Conservation (phyloP, 306 rosid species). For the Echinosophora koreensis region DNA sequence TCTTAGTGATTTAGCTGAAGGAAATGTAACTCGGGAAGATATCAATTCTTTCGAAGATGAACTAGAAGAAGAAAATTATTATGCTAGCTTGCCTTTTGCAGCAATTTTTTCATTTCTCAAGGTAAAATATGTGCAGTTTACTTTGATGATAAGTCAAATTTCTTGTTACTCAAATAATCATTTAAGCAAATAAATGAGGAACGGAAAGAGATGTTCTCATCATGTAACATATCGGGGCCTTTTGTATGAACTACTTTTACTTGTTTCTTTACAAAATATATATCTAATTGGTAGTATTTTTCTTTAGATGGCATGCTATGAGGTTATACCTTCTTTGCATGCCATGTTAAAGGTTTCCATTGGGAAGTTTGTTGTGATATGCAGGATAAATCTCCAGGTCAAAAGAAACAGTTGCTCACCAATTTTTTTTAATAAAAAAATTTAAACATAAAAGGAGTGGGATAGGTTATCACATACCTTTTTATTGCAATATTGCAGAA, state of each 20-base stretch:
- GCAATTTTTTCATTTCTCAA: slow-evolving; percentile 85
- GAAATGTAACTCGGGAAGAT: slow-evolving; percentile 59
- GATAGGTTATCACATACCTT: not conserved
- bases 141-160: slow-evolving; percentile 14
- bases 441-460: not conserved
- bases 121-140: slow-evolving; percentile 56
- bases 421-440: not conserved
- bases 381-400: not conserved
- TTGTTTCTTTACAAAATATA: not conserved
- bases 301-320: slow-evolving; percentile 2
- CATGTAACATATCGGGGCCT: not conserved
- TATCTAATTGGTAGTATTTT: not conserved
- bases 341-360: not conserved
- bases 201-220: not conserved
- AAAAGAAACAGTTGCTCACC: slow-evolving; percentile 23
- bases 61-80: slow-evolving; percentile 81
- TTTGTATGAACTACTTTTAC: slow-evolving; percentile 13
- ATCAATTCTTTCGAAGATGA: slow-evolving; percentile 68
- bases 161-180: not conserved
- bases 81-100: slow-evolving; percentile 91
- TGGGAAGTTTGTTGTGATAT: slow-evolving; percentile 13
- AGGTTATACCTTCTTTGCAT: not conserved
- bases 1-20: slow-evolving; percentile 73
- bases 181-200: not conserved
- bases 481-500: slow-evolving; percentile 13